These are phyloP conservation scores for Penicillium cosmopolitanum DNA, from an alignment of 495 filamentous ascomycete species.

Conservation along the genomic window DNA sequence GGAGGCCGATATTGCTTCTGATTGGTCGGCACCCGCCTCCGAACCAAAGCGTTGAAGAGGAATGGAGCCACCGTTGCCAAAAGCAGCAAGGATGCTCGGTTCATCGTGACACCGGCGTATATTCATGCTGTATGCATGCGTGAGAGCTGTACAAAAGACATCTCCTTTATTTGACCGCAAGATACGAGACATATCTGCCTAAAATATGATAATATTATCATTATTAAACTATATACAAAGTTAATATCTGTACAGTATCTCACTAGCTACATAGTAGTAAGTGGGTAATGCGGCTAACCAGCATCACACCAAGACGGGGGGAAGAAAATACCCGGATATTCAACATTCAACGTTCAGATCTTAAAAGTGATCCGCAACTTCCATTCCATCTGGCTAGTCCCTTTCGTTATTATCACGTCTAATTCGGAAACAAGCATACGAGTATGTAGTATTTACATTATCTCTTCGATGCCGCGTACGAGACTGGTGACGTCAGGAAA, in stretches of 20 bases:
- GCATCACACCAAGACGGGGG: too few species aligned
- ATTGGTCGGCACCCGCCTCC: neutral
- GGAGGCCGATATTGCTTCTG: neutral
- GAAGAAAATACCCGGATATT: too few species aligned
- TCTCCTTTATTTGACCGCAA: neutral
- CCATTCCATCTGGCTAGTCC: neutral
- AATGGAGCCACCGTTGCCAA: neutral
- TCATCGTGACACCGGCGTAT: constrained; percentile 2
- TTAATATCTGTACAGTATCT: too few species aligned
- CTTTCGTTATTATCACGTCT: neutral
- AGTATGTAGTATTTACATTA: too few species aligned
- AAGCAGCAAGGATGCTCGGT: constrained; percentile 12
- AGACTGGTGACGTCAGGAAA: constrained; percentile 6
- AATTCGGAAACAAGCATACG: neutral
- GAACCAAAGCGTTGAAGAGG: constrained; percentile 10
- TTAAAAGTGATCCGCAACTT: neutral
- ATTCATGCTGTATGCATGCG: neutral
- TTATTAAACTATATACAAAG: too few species aligned
- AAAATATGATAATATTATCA: too few species aligned
- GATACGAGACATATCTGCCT: too few species aligned
- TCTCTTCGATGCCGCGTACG: neutral
- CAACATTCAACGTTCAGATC: neutral
- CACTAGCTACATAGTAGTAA: too few species aligned
- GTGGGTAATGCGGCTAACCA: too few species aligned
- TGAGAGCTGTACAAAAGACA: neutral